These are phyloP conservation scores for Coemansia sp. DNA, from an alignment of 192 early-diverging fungal species.

Conservation along the genomic window DNA sequence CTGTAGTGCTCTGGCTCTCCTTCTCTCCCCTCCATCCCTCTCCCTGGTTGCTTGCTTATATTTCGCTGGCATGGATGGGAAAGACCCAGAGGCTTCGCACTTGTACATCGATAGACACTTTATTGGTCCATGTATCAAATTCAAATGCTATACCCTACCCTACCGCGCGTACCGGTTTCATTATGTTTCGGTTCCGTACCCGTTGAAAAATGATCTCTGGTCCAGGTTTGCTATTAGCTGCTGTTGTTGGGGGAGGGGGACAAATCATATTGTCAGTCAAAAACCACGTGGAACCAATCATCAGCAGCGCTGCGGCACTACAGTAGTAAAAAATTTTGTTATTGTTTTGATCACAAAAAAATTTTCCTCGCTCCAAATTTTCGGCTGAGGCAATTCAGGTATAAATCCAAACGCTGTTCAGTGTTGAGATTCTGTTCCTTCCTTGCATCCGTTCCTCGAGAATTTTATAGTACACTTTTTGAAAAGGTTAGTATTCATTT, in stretches of 20 bases:
- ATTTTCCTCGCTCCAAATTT: background rate
- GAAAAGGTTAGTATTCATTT: slow-evolving; percentile 43
- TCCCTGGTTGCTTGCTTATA: no score
- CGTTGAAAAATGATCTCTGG: no score
- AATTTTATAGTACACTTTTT: slow-evolving; percentile 27
- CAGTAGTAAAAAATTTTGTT: background rate
- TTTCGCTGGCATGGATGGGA: no score
- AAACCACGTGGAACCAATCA: background rate
- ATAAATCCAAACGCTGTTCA: slow-evolving; percentile 22
- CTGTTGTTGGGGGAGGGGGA: no score
- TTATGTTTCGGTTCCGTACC: no score
- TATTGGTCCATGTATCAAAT: background rate
- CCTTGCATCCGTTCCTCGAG: slow-evolving; percentile 48
- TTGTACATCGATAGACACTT: no score
- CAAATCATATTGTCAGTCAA: no score
- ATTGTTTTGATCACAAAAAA: background rate
- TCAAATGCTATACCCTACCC: background rate
- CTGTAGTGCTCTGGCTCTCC: background rate
- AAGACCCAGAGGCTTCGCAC: no score
- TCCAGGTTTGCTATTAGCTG: no score
- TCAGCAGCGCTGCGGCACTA: background rate
- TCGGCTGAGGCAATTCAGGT: background rate
- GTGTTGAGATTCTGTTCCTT: background rate
- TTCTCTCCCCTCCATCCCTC: no score
- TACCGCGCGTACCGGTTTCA: no score